Conservation (phyloP, 2,329 filamentous ascomycete genomes). For the Nemania sp. region DNA sequence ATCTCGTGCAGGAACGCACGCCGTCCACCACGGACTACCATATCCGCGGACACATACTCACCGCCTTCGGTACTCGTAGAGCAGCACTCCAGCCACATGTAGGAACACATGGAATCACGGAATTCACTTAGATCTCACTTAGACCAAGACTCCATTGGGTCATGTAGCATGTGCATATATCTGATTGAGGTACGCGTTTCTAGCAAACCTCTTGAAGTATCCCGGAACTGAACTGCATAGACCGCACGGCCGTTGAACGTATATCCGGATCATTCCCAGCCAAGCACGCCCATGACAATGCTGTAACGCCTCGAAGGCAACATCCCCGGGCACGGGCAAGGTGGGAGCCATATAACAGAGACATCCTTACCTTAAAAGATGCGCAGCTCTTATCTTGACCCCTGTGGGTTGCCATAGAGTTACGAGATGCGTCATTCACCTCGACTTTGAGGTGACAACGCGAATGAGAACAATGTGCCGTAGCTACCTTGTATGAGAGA, state of each 20-base stretch:
- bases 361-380: conserved; percentile 23
- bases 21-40: too few species aligned
- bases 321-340: conserved; percentile 17
- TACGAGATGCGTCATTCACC: conserved; percentile 13
- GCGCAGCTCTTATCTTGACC: conserved; percentile 13
- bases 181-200: conserved; percentile 33
- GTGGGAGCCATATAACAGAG: conserved; percentile 15
- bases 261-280: conserved; percentile 30
- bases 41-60: conserved; percentile 2
- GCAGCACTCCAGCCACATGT: conserved; percentile 8
- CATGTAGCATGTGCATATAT: conserved; percentile 31
- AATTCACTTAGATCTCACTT: conserved; percentile 31
- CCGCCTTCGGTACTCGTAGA: conserved; percentile 3
- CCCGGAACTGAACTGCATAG: conserved; percentile 31
- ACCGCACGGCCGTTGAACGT: conserved; percentile 19
- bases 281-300: conserved; percentile 27
- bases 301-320: conserved; percentile 23
- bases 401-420: conserved; percentile 4
- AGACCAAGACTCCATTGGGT: conserved; percentile 29
- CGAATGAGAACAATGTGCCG: conserved; percentile 12
- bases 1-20: too few species aligned
- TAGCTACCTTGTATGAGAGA: conserved; percentile 5
- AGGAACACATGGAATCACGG: conserved; percentile 16
- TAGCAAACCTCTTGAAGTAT: conserved; percentile 34
- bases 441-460: conserved; percentile 12